Conservation (phyloP, 2,329 filamentous ascomycete genomes). For the Erysiphe pulchra region DNA sequence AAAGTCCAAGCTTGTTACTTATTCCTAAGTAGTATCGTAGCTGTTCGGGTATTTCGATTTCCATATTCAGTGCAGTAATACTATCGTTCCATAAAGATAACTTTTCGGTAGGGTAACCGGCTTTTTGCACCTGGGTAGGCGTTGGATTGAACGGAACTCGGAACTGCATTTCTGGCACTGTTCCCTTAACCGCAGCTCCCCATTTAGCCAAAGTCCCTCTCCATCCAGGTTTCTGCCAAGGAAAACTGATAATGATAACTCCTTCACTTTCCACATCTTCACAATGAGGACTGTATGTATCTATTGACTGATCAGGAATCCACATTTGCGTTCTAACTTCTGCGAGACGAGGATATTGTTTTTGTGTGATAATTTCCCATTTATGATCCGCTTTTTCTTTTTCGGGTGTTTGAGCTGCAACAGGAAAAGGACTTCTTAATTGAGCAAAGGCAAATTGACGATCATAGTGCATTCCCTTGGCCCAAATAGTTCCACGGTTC, state of each 20-base stretch:
- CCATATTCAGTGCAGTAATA: conserved; percentile 28
- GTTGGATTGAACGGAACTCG: conserved; percentile 39
- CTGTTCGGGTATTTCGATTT: conserved; percentile 31
- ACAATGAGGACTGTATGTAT: conserved; percentile 21
- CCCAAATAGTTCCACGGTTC: conserved; percentile 32
- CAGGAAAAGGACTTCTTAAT: conserved; percentile 23
- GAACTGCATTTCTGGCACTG: conserved; percentile 35
- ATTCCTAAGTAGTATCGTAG: conserved; percentile 40
- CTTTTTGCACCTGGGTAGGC: conserved; percentile 26
- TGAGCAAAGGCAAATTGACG: conserved; percentile 66
- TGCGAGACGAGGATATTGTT: conserved; percentile 44
- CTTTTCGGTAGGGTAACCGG: conserved; percentile 31
- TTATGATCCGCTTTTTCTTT: conserved; percentile 18
- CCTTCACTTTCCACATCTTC: conserved; percentile 26
- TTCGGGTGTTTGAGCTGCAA: conserved; percentile 14
- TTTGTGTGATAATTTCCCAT: conserved; percentile 49
- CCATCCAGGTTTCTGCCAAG: conserved; percentile 26
- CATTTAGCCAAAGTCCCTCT: conserved; percentile 20
- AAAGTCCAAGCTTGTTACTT: conserved; percentile 37
- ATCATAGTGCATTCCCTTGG: conserved; percentile 52
- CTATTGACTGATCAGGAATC: conserved; percentile 35
- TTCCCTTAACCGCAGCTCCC: conserved; percentile 24
- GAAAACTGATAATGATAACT: conserved; percentile 42
- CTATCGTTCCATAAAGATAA: conserved; percentile 40
- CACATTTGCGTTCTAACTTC: conserved; percentile 42